Evolutionary conservation across 441 rosid species (phyloP).

Genomic region (Isatis lusitanica): DNA sequence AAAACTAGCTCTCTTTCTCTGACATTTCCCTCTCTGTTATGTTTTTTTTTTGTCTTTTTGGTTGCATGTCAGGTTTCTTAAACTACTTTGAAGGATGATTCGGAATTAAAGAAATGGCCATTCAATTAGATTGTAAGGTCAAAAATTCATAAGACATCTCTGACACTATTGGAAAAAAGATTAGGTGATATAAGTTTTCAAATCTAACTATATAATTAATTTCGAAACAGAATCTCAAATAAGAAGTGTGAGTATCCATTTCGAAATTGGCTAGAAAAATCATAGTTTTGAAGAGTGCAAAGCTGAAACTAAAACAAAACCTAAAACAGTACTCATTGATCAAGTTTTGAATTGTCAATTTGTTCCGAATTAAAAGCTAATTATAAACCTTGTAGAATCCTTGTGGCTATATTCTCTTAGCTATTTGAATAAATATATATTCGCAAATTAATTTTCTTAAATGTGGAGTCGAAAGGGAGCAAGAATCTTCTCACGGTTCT

Average conservation of each 20-base stretch:
- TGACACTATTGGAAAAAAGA: too few relatives aligned
- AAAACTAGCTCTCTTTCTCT: not conserved
- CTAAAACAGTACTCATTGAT: too few relatives aligned
- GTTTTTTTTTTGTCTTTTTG: not conserved
- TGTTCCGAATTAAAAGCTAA: not conserved
- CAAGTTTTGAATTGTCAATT: not conserved
- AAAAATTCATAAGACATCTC: too few relatives aligned
- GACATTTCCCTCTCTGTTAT: not conserved
- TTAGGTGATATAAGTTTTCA: too few relatives aligned
- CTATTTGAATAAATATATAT: conserved; percentile 21
- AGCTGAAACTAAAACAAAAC: too few relatives aligned
- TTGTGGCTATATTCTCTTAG: not conserved
- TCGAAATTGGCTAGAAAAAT: too few relatives aligned
- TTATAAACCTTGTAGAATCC: not conserved
- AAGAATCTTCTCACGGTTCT: conserved; percentile 29
- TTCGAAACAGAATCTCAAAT: too few relatives aligned
- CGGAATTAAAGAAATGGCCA: not conserved
- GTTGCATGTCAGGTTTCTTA: not conserved
- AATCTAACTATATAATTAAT: too few relatives aligned
- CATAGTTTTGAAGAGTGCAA: too few relatives aligned
- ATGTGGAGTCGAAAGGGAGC: conserved; percentile 33
- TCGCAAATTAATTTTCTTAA: not conserved
- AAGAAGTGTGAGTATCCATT: too few relatives aligned
- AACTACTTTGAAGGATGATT: not conserved
- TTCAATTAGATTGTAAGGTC: too few relatives aligned